Evolutionary conservation across 257 asterid species (phyloP).

Genomic region (Solanum chiquidenum): DNA sequence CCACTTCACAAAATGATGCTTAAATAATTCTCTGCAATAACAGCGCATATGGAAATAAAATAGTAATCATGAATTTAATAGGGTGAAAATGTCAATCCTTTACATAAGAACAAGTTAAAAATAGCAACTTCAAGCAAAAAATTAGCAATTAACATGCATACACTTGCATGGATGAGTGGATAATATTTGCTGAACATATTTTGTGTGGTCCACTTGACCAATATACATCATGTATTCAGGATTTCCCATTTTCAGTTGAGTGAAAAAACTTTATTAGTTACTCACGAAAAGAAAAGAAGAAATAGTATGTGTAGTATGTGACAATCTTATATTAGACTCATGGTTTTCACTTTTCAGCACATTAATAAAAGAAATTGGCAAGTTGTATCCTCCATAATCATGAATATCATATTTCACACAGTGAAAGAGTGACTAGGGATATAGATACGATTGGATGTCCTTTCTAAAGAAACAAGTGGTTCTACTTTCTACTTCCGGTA

Average conservation of each 20-base stretch:
- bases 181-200: neutral
- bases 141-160: neutral
- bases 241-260: neutral
- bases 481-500: neutral
- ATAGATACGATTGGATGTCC: neutral
- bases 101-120: neutral
- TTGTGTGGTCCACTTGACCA: neutral
- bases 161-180: neutral
- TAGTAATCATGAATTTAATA: neutral
- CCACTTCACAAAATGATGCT: neutral
- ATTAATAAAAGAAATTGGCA: neutral
- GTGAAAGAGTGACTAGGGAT: neutral
- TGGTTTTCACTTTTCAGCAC: neutral
- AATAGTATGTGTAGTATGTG: neutral
- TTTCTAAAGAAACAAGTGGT: neutral
- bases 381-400: neutral
- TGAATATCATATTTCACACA: neutral
- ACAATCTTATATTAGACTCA: neutral
- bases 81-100: neutral
- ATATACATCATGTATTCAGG: neutral
- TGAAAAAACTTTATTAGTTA: neutral
- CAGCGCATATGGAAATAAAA: neutral
- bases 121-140: neutral
- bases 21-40: neutral
- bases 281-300: neutral